Evolutionary conservation across 2,329 filamentous ascomycete species (phyloP).

Genomic region (Paraconiothyrium brasiliense): DNA sequence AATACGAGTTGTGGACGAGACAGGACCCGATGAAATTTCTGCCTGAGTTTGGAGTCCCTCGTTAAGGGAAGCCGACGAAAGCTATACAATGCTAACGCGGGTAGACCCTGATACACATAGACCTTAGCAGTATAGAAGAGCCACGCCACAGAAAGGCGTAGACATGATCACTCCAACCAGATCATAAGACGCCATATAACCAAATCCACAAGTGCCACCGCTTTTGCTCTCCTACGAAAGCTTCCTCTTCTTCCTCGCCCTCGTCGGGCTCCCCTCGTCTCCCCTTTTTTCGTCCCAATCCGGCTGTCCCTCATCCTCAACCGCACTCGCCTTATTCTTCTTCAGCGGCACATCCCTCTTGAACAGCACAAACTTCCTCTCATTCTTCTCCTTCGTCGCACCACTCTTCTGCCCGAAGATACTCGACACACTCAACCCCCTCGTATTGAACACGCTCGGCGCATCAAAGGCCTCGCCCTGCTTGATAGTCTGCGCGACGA

Average conservation of each 20-base stretch:
- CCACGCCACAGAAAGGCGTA: neutral
- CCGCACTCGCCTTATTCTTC: neutral
- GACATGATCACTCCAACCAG: neutral
- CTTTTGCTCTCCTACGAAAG: neutral
- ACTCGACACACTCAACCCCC: constrained; percentile 3
- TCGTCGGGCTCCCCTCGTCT: neutral
- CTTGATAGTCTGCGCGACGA: constrained; percentile 1
- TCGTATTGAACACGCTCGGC: constrained; percentile 10
- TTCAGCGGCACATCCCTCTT: constrained; percentile 1
- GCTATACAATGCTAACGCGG: neutral
- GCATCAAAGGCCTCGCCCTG: neutral
- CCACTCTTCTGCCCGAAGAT: constrained; percentile 5
- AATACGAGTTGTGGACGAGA: constrained; percentile 13
- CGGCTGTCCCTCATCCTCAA: neutral
- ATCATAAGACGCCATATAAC: neutral
- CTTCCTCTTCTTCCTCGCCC: neutral
- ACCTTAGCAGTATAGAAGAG: neutral
- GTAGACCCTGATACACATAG: neutral
- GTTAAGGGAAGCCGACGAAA: neutral
- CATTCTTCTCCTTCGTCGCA: neutral
- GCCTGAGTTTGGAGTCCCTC: constrained; percentile 9
- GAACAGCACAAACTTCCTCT: neutral
- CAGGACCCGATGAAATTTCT: constrained; percentile 12
- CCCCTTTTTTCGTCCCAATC: neutral
- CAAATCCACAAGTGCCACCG: neutral